Evolutionary conservation across 768 basidiomycete genomes (phyloP).

Genomic region (Termitomyces sp.): DNA sequence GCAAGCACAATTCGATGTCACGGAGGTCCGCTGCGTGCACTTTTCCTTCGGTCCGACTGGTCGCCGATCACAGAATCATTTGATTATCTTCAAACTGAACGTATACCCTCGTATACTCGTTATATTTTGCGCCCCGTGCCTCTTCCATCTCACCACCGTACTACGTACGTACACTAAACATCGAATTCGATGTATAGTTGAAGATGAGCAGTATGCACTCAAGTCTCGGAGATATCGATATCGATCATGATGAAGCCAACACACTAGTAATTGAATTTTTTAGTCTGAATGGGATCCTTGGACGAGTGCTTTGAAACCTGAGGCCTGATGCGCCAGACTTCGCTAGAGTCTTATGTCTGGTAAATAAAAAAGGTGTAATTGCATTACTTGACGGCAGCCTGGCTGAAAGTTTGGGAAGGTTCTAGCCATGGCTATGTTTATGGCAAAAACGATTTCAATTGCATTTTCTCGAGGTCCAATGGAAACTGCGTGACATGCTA

Average conservation of each 20-base stretch:
- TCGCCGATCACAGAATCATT: neutral
- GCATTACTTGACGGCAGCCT: conserved; percentile 16
- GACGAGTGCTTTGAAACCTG: too few species aligned
- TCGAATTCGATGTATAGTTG: too few species aligned
- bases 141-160: conserved; percentile 55
- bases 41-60: conserved; percentile 7
- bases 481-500: conserved; percentile 45
- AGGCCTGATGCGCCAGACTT: conserved; percentile 39
- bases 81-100: too few species aligned
- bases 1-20: neutral
- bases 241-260: too few species aligned
- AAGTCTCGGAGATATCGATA: too few species aligned
- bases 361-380: conserved; percentile 41
- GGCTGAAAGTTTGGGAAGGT: neutral
- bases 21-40: neutral
- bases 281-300: too few species aligned
- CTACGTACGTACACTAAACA: too few species aligned
- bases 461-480: conserved; percentile 46
- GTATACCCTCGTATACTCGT: conserved; percentile 51
- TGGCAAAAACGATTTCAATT: conserved; percentile 40
- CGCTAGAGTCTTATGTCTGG: conserved; percentile 41
- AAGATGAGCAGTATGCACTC: too few species aligned
- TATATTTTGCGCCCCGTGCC: conserved; percentile 55
- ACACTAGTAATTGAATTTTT: too few species aligned
- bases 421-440: conserved; percentile 13